Evolutionary conservation across 306 rosid genomes (phyloP).

Genomic region (Cucumis hystrix): DNA sequence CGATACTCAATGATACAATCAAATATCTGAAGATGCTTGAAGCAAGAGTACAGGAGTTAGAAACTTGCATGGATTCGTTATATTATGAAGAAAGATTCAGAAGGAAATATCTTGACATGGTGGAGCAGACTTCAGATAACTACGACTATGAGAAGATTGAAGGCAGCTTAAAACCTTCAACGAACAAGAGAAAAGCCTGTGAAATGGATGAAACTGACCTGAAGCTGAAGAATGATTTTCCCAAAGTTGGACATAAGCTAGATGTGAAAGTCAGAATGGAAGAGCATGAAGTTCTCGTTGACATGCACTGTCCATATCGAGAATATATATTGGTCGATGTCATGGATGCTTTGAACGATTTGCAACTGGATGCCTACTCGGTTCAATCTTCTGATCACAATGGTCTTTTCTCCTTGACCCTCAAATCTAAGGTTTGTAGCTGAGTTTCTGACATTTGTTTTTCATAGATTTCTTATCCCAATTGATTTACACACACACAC

Average conservation of each 20-base stretch:
- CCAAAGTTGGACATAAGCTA: slow-evolving; percentile 20
- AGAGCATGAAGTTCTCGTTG: slow-evolving; percentile 50
- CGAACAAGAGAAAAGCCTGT: slow-evolving; percentile 59
- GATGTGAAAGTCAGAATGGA: slow-evolving; percentile 46
- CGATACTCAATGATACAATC: slow-evolving; percentile 48
- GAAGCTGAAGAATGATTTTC: slow-evolving; percentile 13
- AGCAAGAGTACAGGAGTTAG: slow-evolving; percentile 61
- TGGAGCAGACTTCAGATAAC: slow-evolving; percentile 60
- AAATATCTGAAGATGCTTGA: slow-evolving; percentile 64
- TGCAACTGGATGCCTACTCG: slow-evolving; percentile 54
- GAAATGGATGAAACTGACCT: slow-evolving; percentile 29
- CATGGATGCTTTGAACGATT: slow-evolving; percentile 53
- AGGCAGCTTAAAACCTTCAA: slow-evolving; percentile 22
- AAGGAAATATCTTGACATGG: slow-evolving; percentile 27
- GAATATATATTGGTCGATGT: slow-evolving; percentile 58
- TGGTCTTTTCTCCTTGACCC: slow-evolving; percentile 51
- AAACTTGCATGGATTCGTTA: slow-evolving; percentile 43
- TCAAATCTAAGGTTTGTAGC: slow-evolving; percentile 64
- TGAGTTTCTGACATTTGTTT: not conserved
- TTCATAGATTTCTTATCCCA: not conserved
- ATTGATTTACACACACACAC: not conserved
- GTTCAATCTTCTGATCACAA: slow-evolving; percentile 53
- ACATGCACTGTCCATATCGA: slow-evolving; percentile 69
- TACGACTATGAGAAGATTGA: slow-evolving; percentile 21
- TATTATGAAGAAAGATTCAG: slow-evolving; percentile 29